These are phyloP conservation scores for Fusarium mundagurra DNA, from an alignment of 2,329 filamentous ascomycete genomes.

Conservation along the genomic window DNA sequence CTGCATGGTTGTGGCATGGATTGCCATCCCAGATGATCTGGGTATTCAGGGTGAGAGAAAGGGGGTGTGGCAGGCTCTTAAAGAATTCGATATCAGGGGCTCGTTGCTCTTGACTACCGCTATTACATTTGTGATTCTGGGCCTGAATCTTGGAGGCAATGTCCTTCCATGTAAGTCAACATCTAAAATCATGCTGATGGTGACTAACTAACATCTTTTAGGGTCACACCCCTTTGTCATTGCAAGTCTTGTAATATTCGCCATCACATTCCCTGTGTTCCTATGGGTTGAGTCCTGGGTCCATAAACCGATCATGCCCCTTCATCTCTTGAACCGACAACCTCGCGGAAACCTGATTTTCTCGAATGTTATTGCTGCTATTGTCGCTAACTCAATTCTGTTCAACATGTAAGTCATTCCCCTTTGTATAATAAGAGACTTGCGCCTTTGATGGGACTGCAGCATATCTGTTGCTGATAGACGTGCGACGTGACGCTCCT, in stretches of 20 bases:
- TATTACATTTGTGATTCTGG: constrained; percentile 67
- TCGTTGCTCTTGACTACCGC: constrained; percentile 63
- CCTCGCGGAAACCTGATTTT: constrained; percentile 69
- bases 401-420: constrained; percentile 63
- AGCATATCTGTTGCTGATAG: neutral
- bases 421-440: neutral
- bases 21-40: constrained; percentile 63
- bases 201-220: constrained; percentile 39
- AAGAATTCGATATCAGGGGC: constrained; percentile 66
- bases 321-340: constrained; percentile 58
- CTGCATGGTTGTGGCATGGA: constrained; percentile 55
- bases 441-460: neutral
- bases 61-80: constrained; percentile 59
- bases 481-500: neutral
- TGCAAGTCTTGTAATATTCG: constrained; percentile 59
- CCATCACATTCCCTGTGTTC: constrained; percentile 60
- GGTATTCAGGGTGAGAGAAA: constrained; percentile 58
- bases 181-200: no score
- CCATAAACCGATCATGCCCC: constrained; percentile 67
- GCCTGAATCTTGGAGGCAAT: constrained; percentile 71
- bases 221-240: constrained; percentile 69
- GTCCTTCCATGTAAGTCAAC: constrained; percentile 63
- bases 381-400: constrained; percentile 64
- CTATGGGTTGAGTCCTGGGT: constrained; percentile 62
- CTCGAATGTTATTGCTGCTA: constrained; percentile 61